Percentiles rank a stretch among this genome's conserved stretches.
These are phyloP conservation scores for Neonectria neomacrospora DNA, from an alignment of 2,329 filamentous ascomycete species.

Conservation along the genomic window DNA sequence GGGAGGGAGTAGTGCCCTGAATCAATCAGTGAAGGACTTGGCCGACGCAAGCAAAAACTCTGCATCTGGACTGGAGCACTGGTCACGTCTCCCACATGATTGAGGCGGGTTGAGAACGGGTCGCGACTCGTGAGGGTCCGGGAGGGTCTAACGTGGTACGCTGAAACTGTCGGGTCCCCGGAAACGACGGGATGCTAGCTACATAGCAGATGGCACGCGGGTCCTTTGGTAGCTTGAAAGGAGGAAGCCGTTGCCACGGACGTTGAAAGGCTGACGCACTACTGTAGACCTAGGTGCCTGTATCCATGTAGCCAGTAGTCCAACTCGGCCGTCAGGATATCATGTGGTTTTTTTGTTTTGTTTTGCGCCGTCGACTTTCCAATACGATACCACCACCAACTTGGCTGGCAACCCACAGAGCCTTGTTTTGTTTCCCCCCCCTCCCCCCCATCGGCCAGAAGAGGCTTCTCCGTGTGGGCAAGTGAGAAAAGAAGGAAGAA, in stretches of 20 bases:
- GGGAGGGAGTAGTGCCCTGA: conserved; percentile 25
- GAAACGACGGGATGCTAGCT: conserved; percentile 11
- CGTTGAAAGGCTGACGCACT: neutral
- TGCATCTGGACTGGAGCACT: conserved; percentile 7
- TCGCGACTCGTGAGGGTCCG: neutral
- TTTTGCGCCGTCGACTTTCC: conserved; percentile 5
- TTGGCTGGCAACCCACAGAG: conserved; percentile 8
- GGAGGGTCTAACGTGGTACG: neutral
- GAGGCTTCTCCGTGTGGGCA: neutral
- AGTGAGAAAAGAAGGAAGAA: conserved; percentile 9
- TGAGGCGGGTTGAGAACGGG: conserved; percentile 15
- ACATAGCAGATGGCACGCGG: neutral
- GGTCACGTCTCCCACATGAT: conserved; percentile 19
- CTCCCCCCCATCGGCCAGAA: neutral
- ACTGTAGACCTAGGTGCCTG: neutral
- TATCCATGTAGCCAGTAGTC: neutral
- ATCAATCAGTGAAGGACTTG: neutral
- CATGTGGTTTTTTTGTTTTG: no score
- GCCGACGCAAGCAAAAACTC: conserved; percentile 26
- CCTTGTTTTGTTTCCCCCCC: neutral
- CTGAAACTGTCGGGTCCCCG: conserved; percentile 22
- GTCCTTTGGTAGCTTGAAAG: conserved; percentile 9
- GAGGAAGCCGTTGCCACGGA: neutral
- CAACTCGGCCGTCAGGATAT: conserved; percentile 15
- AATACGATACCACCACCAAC: conserved; percentile 23